Percentiles rank a stretch among this genome's conserved stretches.
These are phyloP conservation scores for Triangularia verruculosa DNA, from an alignment of 2,329 filamentous ascomycete species.

Conservation along the genomic window DNA sequence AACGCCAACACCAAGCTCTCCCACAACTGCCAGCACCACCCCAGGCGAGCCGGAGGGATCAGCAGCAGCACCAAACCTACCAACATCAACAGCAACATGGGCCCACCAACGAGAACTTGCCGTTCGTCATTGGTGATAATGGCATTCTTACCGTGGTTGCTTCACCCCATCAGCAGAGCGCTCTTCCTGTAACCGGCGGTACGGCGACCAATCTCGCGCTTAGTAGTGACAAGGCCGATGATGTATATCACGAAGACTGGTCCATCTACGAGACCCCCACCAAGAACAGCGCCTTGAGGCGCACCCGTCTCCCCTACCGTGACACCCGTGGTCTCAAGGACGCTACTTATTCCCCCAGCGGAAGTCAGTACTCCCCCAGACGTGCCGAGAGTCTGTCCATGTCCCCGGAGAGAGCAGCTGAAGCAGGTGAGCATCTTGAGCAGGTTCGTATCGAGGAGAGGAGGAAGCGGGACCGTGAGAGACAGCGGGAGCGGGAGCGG, in stretches of 20 bases:
- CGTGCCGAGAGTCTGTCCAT: constrained; percentile 19
- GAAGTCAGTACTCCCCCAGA: constrained; percentile 18
- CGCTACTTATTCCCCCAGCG: constrained; percentile 21
- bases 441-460: constrained; percentile 26
- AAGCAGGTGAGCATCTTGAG: constrained; percentile 23
- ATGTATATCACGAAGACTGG: constrained; percentile 28
- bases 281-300: constrained; percentile 29
- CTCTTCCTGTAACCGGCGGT: constrained; percentile 20
- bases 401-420: constrained; percentile 25
- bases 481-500: constrained; percentile 19
- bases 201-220: constrained; percentile 25
- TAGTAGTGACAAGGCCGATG: constrained; percentile 25
- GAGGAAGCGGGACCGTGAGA: constrained; percentile 24
- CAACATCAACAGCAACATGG: constrained; percentile 15
- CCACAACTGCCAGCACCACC: background rate
- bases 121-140: constrained; percentile 38
- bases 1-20: constrained; percentile 2
- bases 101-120: constrained; percentile 24
- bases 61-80: constrained; percentile 16
- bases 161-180: constrained; percentile 15
- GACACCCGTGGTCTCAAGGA: constrained; percentile 33
- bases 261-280: constrained; percentile 30
- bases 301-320: constrained; percentile 40
- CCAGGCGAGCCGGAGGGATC: background rate
- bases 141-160: constrained; percentile 37